A percentile compares a stretch with the other conserved stretches of the same genome.
These are phyloP conservation scores for Fusarium subtropicale DNA, from an alignment of 2,329 filamentous ascomycete genomes.

Conservation along the genomic window DNA sequence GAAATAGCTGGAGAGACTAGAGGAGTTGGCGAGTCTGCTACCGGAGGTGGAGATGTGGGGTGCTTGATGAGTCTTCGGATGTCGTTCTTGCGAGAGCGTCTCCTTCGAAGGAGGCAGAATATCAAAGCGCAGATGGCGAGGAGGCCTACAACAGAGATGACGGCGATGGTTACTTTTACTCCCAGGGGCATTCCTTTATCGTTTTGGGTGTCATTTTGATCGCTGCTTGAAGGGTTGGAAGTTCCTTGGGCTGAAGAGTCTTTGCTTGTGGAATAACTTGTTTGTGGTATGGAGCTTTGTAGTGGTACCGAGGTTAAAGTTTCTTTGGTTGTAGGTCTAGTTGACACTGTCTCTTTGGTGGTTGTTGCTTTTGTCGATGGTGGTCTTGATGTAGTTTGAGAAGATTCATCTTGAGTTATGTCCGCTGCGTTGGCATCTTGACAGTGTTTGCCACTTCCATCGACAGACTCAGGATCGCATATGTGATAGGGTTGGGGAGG, in stretches of 20 bases:
- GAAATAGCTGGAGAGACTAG: slow-evolving; percentile 55
- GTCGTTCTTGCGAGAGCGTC: slow-evolving; percentile 25
- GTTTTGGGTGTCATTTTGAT: background rate
- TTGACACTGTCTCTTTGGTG: slow-evolving; percentile 1
- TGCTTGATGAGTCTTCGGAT: slow-evolving; percentile 36
- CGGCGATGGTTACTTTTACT: slow-evolving; percentile 59
- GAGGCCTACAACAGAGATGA: slow-evolving; percentile 56
- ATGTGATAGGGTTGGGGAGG: slow-evolving; percentile 43
- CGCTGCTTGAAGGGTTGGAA: slow-evolving; percentile 19
- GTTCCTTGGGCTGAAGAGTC: slow-evolving; percentile 37
- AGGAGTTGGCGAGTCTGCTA: slow-evolving; percentile 55
- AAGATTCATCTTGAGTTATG: slow-evolving; percentile 1
- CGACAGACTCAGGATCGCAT: slow-evolving; percentile 35
- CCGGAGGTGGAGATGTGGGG: slow-evolving; percentile 40
- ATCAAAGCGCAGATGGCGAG: slow-evolving; percentile 53
- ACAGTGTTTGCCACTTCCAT: slow-evolving; percentile 27
- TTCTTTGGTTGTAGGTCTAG: background rate
- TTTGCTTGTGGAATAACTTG: slow-evolving; percentile 33
- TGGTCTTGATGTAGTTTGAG: background rate
- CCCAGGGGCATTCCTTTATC: slow-evolving; percentile 51
- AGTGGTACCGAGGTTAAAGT: slow-evolving; percentile 5
- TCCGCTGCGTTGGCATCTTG: slow-evolving; percentile 8
- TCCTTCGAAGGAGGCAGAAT: slow-evolving; percentile 53
- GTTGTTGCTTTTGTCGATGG: background rate
- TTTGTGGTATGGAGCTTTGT: slow-evolving; percentile 27